Percentiles rank a stretch among this genome's conserved stretches.
phyloP scores from a whole-genome alignment of 1,284 basidiomycete genomes.

The Malassezia dermatis region DNA sequence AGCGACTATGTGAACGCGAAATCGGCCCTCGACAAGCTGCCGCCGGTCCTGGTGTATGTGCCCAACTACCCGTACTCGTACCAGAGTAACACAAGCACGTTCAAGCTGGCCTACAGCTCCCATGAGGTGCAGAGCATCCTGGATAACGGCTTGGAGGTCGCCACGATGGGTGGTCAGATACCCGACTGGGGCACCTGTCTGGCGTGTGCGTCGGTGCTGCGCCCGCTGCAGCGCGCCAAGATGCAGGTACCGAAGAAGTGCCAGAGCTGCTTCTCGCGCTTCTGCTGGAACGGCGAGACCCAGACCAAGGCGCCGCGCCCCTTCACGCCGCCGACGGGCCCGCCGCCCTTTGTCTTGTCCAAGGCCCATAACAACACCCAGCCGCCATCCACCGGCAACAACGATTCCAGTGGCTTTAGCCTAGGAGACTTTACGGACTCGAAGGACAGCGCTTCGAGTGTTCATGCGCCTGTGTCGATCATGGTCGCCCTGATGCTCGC shows the following conservation, averaged over 20 bases:
- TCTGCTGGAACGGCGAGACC: constrained; percentile 42
- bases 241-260: constrained; percentile 26
- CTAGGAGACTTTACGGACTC: constrained; percentile 4
- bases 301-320: constrained; percentile 24
- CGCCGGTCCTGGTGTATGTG: constrained; percentile 50
- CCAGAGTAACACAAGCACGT: constrained; percentile 35
- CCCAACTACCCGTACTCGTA: constrained; percentile 52
- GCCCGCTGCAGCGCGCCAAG: constrained; percentile 33
- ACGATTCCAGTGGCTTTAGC: constrained; percentile 2
- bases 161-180: constrained; percentile 33
- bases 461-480: background rate
- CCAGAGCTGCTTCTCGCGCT: constrained; percentile 28
- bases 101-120: constrained; percentile 47
- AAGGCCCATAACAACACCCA: constrained; percentile 19
- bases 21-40: constrained; percentile 31
- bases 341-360: constrained; percentile 29
- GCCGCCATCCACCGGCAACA: constrained; percentile 33
- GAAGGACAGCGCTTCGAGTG: background rate
- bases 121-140: constrained; percentile 27
- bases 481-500: background rate
- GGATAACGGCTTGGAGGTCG: constrained; percentile 38
- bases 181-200: constrained; percentile 34
- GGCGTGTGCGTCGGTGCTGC: constrained; percentile 31
- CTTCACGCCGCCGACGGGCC: constrained; percentile 36
- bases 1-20: constrained; percentile 43